These are phyloP conservation scores for Aspergillus thermomutatus DNA, from an alignment of 2,329 filamentous ascomycete genomes.

Conservation along the genomic window DNA sequence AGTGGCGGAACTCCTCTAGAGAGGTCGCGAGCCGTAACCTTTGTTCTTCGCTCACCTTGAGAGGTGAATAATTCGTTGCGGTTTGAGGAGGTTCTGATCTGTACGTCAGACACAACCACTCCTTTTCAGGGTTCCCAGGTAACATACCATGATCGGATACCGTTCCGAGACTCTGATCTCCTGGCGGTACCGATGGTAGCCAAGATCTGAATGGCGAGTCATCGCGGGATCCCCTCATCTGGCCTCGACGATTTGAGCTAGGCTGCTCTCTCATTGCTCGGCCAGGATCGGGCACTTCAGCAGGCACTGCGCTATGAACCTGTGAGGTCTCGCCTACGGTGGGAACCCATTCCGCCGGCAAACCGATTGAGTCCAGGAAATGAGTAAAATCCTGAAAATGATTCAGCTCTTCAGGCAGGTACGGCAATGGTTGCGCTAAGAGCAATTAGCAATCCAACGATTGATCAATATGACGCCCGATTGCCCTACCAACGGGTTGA, in stretches of 20 bases:
- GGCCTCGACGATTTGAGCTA: conserved; percentile 14
- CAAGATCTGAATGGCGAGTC: conserved; percentile 34
- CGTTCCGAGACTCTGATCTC: conserved; percentile 30
- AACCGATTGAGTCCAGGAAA: conserved; percentile 34
- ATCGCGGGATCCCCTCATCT: conserved; percentile 23
- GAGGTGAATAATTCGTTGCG: conserved; percentile 17
- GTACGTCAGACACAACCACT: not conserved
- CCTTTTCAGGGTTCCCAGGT: not conserved
- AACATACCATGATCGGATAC: conserved; percentile 30
- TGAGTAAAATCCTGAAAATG: conserved; percentile 37
- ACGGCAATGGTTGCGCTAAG: conserved; percentile 26
- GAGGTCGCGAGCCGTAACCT: conserved; percentile 28
- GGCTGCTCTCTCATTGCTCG: conserved; percentile 19
- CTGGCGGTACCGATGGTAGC: conserved; percentile 30
- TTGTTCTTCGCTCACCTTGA: conserved; percentile 29
- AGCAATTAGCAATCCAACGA: not conserved
- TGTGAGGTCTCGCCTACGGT: conserved; percentile 23
- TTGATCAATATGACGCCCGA: not conserved
- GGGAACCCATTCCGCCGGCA: conserved; percentile 33
- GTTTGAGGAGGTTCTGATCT: conserved; percentile 25
- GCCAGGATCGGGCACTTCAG: conserved; percentile 20
- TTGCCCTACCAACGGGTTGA: conserved; percentile 8
- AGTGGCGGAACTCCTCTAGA: conserved; percentile 28
- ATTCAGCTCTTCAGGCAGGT: conserved; percentile 31
- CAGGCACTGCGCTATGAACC: conserved; percentile 20